Percentiles rank a stretch among this genome's conserved stretches.
Conservation (phyloP, 345 rosid species). For the Eucalyptus pauciflora region DNA sequence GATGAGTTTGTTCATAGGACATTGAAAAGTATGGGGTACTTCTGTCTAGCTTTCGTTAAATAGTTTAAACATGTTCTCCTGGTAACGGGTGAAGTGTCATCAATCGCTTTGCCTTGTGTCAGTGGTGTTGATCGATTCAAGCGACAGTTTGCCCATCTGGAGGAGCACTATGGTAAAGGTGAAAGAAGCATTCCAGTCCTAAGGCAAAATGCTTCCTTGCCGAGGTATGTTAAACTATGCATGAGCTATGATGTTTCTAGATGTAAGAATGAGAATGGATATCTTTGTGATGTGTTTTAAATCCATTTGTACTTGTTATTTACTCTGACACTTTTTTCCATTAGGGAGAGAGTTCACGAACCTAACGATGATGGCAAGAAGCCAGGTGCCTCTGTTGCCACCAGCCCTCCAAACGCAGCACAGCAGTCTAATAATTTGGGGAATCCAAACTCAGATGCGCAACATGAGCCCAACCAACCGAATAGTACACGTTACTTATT, state of each 20-base stretch:
- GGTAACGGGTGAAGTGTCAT: not conserved
- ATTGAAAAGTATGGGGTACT: not conserved
- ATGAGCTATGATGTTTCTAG: not conserved
- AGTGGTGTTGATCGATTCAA: conserved; percentile 99
- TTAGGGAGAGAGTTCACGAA: conserved; percentile 75
- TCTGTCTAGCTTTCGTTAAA: not conserved
- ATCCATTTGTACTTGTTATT: not conserved
- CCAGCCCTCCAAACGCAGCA: conserved; percentile 26
- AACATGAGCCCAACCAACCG: conserved; percentile 14
- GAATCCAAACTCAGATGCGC: conserved; percentile 7
- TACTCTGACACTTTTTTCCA: not conserved
- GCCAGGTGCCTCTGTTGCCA: conserved; percentile 29
- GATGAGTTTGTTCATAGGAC: not conserved
- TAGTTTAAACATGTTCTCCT: not conserved
- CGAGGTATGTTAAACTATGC: conserved; percentile 35
- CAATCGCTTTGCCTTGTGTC: not conserved
- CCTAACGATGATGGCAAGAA: conserved; percentile 45
- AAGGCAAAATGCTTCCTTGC: conserved; percentile 90
- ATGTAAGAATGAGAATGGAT: not conserved
- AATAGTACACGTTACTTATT: conserved; percentile 47
- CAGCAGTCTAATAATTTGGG: conserved; percentile 34
- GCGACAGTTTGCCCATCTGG: conserved; percentile 97
- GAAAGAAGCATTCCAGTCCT: conserved; percentile 75
- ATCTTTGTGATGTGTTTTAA: not conserved
- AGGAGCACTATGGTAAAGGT: conserved; percentile 79